These are phyloP conservation scores for Barbatosphaeria neglecta DNA, from an alignment of 495 filamentous ascomycete genomes.

Conservation along the genomic window DNA sequence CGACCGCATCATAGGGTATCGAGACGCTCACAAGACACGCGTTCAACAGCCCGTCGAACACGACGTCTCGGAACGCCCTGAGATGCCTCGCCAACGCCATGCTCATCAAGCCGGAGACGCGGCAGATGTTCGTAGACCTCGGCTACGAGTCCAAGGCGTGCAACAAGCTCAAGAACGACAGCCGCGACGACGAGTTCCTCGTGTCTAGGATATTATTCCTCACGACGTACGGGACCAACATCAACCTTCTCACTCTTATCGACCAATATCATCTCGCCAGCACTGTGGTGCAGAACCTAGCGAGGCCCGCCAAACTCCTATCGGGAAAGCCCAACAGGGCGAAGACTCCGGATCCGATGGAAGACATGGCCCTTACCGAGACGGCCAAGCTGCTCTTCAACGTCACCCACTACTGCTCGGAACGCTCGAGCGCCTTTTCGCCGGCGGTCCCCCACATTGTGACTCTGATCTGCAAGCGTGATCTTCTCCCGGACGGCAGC, in stretches of 20 bases:
- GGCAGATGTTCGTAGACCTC: constrained; percentile 74
- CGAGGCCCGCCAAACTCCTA: constrained; percentile 43
- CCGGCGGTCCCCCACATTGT: constrained; percentile 59
- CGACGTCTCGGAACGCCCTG: constrained; percentile 64
- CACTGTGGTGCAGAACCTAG: constrained; percentile 55
- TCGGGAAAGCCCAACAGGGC: constrained; percentile 10
- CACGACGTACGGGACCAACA: constrained; percentile 67
- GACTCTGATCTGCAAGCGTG: constrained; percentile 47
- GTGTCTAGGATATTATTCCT: constrained; percentile 73
- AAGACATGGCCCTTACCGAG: constrained; percentile 70
- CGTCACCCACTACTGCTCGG: constrained; percentile 58
- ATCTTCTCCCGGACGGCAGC: constrained; percentile 15
- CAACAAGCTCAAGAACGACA: constrained; percentile 61
- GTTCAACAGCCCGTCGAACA: constrained; percentile 46
- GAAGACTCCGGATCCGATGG: constrained; percentile 44
- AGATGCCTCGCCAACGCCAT: constrained; percentile 82
- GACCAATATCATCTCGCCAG: constrained; percentile 59
- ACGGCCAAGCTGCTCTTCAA: constrained; percentile 87
- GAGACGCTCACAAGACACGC: constrained; percentile 59
- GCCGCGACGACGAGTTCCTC: constrained; percentile 80
- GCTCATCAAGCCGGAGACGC: constrained; percentile 54
- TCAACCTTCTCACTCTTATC: constrained; percentile 58
- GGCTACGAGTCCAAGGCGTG: constrained; percentile 61
- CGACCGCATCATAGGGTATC: too few relatives aligned
- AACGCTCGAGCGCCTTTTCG: constrained; percentile 47